These are phyloP conservation scores for Fusarium metavorans DNA, from an alignment of 2,329 filamentous ascomycete genomes.

Conservation along the genomic window DNA sequence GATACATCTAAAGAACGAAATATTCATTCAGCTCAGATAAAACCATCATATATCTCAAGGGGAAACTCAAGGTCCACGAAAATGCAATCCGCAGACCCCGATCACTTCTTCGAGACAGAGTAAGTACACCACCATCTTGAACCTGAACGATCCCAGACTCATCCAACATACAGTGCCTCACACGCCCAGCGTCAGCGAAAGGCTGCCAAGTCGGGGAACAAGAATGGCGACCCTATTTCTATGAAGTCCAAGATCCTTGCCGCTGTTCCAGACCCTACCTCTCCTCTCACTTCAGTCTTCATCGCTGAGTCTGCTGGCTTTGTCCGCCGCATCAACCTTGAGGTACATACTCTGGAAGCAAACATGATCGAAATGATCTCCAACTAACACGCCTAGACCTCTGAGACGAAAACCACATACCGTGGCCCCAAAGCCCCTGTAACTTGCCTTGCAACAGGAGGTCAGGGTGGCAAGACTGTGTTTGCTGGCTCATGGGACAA, in stretches of 20 bases:
- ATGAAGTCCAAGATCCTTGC: slow-evolving; percentile 90
- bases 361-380: not conserved
- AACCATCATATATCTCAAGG: not conserved
- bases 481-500: slow-evolving; percentile 98
- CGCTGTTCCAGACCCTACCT: slow-evolving; percentile 74
- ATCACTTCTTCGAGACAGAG: slow-evolving; percentile 95
- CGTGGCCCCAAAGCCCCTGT: slow-evolving; percentile 83
- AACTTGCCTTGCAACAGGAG: slow-evolving; percentile 78
- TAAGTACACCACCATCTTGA: slow-evolving; percentile 57
- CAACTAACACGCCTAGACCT: slow-evolving; percentile 42
- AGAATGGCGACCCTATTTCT: slow-evolving; percentile 82
- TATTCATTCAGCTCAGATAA: not conserved
- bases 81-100: slow-evolving; percentile 78
- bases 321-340: slow-evolving; percentile 78
- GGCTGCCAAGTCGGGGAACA: slow-evolving; percentile 78
- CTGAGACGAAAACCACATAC: slow-evolving; percentile 61
- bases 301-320: slow-evolving; percentile 89
- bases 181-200: slow-evolving; percentile 68
- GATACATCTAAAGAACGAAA: not conserved
- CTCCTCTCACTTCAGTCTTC: slow-evolving; percentile 71
- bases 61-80: slow-evolving; percentile 37
- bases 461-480: slow-evolving; percentile 67
- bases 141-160: not conserved
- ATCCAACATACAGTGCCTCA: slow-evolving; percentile 55
- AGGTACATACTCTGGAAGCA: slow-evolving; percentile 65